Evolutionary conservation across 2,329 filamentous ascomycete species (phyloP).

Genomic region (Huntiella abstrusa): DNA sequence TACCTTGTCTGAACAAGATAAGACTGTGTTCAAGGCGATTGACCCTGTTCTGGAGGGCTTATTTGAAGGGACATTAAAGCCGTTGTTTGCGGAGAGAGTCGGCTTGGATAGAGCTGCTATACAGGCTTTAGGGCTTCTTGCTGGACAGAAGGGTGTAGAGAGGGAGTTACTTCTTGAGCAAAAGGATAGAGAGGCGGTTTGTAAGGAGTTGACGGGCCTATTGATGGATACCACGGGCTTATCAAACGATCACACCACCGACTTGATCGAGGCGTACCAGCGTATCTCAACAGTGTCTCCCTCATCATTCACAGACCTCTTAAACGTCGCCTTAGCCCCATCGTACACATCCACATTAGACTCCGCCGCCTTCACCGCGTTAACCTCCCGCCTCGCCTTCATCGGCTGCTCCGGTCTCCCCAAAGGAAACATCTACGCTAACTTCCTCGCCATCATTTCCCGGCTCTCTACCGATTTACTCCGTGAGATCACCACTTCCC

Average conservation of each 20-base stretch:
- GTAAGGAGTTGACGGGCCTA: constrained; percentile 17
- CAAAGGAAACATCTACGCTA: constrained; percentile 17
- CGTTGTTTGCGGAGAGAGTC: constrained; percentile 20
- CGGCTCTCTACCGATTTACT: constrained; percentile 6
- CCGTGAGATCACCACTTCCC: not conserved
- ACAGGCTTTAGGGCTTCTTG: constrained; percentile 27
- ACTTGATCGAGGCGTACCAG: constrained; percentile 23
- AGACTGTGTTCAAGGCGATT: constrained; percentile 20
- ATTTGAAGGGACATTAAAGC: constrained; percentile 17
- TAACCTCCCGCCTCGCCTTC: constrained; percentile 27
- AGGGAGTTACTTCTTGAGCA: constrained; percentile 18
- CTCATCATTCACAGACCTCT: constrained; percentile 17
- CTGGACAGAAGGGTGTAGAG: constrained; percentile 21
- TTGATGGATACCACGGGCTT: constrained; percentile 16
- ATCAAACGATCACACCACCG: constrained; percentile 23
- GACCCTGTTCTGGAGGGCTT: constrained; percentile 23
- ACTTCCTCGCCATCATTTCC: constrained; percentile 23
- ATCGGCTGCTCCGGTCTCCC: constrained; percentile 29
- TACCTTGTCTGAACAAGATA: constrained; percentile 20
- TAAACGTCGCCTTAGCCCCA: constrained; percentile 11
- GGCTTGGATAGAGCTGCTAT: constrained; percentile 26
- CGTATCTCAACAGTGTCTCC: constrained; percentile 21
- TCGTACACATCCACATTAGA: constrained; percentile 5
- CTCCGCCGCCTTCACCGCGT: constrained; percentile 17
- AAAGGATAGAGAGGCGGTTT: constrained; percentile 14